phyloP scores from a whole-genome alignment of 139 green algal species.

The Picochlorum sp. region DNA sequence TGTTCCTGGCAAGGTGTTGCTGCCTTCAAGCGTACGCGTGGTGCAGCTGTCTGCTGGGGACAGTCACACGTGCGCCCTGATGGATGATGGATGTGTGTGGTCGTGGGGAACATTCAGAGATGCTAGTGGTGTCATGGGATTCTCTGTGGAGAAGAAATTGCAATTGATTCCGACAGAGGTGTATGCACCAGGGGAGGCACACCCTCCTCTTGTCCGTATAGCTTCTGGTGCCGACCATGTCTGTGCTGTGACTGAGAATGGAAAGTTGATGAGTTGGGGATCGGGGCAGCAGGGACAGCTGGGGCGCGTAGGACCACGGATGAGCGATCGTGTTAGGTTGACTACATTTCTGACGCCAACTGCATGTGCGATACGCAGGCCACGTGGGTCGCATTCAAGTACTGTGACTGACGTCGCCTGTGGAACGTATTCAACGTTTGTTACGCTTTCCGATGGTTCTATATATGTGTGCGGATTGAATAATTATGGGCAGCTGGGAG shows the following conservation, averaged over 20 bases:
- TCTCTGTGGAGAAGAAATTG: slow-evolving; percentile 31
- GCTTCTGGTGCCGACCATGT: slow-evolving; percentile 64
- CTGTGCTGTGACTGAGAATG: slow-evolving; percentile 41
- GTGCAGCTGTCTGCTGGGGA: slow-evolving; percentile 71
- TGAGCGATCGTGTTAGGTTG: slow-evolving; percentile 20
- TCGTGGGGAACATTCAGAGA: slow-evolving; percentile 81
- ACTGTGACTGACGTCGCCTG: slow-evolving; percentile 42
- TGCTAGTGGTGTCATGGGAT: slow-evolving; percentile 58
- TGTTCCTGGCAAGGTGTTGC: slow-evolving; percentile 27
- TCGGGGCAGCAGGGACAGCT: slow-evolving; percentile 74
- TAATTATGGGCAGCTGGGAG: slow-evolving; percentile 80
- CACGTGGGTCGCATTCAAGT: too few species aligned
- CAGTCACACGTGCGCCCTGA: slow-evolving; percentile 69
- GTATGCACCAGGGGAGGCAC: slow-evolving; percentile 27
- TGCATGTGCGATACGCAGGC: slow-evolving; percentile 14
- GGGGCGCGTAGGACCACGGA: slow-evolving; percentile 46
- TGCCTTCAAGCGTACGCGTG: slow-evolving; percentile 28
- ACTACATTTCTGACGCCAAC: slow-evolving; percentile 43
- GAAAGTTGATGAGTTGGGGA: slow-evolving; percentile 71
- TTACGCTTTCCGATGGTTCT: slow-evolving; percentile 38
- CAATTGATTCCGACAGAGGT: slow-evolving; percentile 32
- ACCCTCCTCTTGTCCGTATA: slow-evolving; percentile 44
- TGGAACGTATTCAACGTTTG: slow-evolving; percentile 67
- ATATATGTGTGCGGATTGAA: slow-evolving; percentile 78
- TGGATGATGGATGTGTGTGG: slow-evolving; percentile 56